Percentiles rank a stretch among this genome's conserved stretches.
Conservation (phyloP, 768 basidiomycete genomes). For the Cystobasidium onofrii region DNA sequence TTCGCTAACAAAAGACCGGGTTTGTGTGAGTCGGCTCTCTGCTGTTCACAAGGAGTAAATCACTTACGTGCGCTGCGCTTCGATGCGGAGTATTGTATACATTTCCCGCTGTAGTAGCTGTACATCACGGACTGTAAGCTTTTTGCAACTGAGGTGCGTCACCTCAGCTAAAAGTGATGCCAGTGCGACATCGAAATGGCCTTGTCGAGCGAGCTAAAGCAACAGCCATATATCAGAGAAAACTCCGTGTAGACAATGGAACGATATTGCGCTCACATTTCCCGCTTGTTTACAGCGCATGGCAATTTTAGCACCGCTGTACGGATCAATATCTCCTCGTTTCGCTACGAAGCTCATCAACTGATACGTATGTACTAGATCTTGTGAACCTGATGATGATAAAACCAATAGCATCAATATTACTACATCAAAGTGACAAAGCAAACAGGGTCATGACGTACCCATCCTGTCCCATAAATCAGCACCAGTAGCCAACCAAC, state of each 20-base stretch:
- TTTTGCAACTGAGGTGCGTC: not conserved
- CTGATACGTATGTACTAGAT: not conserved
- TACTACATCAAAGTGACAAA: too few species aligned
- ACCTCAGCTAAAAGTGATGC: not conserved
- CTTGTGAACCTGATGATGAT: not conserved
- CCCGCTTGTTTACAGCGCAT: not conserved
- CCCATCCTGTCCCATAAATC: constrained; percentile 19
- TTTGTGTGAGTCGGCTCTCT: too few species aligned
- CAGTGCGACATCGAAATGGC: constrained; percentile 6
- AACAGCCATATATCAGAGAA: not conserved
- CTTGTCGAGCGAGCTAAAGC: constrained; percentile 8
- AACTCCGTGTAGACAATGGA: not conserved
- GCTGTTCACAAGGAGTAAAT: too few species aligned
- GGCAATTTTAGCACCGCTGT: not conserved
- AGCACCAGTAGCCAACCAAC: constrained; percentile 15
- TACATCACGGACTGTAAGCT: constrained; percentile 2
- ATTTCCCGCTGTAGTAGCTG: not conserved
- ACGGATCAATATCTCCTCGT: not conserved
- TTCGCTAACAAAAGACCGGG: not conserved
- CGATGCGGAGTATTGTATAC: not conserved
- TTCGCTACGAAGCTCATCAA: not conserved
- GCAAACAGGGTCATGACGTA: not conserved
- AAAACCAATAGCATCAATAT: too few species aligned
- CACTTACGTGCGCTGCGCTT: constrained; percentile 12
- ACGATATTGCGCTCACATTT: not conserved